phyloP scores from a whole-genome alignment of 306 rosid genomes.

The Acmispon strigosus region DNA sequence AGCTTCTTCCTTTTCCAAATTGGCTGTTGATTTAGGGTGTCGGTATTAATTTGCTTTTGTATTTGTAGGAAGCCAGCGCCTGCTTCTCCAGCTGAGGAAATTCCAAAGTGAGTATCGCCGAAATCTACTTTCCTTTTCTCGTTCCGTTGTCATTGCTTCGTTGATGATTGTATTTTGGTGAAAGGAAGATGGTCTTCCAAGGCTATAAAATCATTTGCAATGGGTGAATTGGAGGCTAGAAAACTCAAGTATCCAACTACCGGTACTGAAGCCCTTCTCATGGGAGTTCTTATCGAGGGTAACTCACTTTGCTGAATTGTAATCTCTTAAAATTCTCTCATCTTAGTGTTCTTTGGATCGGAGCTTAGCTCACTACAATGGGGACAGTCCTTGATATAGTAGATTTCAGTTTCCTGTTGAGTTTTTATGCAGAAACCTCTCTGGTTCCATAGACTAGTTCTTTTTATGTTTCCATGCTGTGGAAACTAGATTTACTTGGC shows the following conservation, averaged over 20 bases:
- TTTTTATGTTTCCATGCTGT: neutral
- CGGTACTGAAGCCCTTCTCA: conserved; percentile 66
- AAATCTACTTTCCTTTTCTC: neutral
- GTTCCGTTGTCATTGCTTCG: neutral
- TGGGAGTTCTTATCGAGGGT: conserved; percentile 80
- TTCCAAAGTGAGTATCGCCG: conserved; percentile 49
- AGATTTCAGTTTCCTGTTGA: neutral
- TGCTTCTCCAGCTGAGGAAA: conserved; percentile 34
- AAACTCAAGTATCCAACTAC: conserved; percentile 55
- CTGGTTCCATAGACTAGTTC: neutral
- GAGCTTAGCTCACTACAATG: neutral
- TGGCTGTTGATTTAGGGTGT: conserved; percentile 16
- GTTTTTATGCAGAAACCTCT: neutral
- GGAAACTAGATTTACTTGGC: neutral
- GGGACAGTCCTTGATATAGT: too few species aligned
- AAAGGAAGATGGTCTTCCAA: conserved; percentile 68
- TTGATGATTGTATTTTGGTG: conserved; percentile 11
- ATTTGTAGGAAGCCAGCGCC: conserved; percentile 48
- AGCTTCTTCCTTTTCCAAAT: conserved; percentile 10
- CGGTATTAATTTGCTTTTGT: conserved; percentile 35
- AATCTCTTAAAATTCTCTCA: neutral
- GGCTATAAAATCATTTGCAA: conserved; percentile 70
- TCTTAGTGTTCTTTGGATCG: neutral
- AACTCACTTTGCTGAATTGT: neutral
- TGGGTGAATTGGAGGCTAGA: conserved; percentile 65